A percentile compares a stretch with the other conserved stretches of the same genome.
Evolutionary conservation across 768 basidiomycete genomes (phyloP).

Genomic region (Russula sp.): DNA sequence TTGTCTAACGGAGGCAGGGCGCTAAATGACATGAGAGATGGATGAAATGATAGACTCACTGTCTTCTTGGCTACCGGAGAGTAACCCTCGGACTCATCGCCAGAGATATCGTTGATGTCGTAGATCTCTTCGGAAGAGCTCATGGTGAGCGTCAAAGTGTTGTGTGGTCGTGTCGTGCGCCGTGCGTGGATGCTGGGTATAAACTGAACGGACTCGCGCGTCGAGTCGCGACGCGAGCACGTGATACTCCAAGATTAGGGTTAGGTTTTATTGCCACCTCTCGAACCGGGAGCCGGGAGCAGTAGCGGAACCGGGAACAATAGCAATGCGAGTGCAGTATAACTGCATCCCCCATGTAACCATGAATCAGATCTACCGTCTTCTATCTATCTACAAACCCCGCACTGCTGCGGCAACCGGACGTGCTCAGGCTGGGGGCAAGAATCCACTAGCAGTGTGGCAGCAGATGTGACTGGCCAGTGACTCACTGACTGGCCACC

Average conservation of each 20-base stretch:
- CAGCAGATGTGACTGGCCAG: no score
- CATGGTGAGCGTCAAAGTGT: slow-evolving; percentile 35
- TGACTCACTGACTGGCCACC: no score
- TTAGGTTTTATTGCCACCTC: neutral
- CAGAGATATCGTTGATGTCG: slow-evolving; percentile 50
- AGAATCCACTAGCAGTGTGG: no score
- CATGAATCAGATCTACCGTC: no score
- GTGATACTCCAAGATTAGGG: neutral
- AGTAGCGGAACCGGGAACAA: no score
- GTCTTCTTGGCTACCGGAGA: slow-evolving; percentile 51
- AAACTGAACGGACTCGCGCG: neutral
- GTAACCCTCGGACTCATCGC: slow-evolving; percentile 62
- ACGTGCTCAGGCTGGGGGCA: no score
- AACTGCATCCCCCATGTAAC: no score
- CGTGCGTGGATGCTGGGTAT: neutral
- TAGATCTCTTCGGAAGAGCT: slow-evolving; percentile 73
- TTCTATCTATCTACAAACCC: no score
- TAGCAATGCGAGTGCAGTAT: no score
- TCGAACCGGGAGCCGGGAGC: no score
- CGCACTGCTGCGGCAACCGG: no score
- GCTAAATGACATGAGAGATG: slow-evolving; percentile 3
- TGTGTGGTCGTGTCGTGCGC: neutral
- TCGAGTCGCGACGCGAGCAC: slow-evolving; percentile 14
- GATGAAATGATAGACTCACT: slow-evolving; percentile 22
- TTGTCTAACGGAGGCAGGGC: slow-evolving; percentile 31